These are phyloP conservation scores for Mycena belliarum DNA, from an alignment of 768 basidiomycete genomes.

Conservation along the genomic window DNA sequence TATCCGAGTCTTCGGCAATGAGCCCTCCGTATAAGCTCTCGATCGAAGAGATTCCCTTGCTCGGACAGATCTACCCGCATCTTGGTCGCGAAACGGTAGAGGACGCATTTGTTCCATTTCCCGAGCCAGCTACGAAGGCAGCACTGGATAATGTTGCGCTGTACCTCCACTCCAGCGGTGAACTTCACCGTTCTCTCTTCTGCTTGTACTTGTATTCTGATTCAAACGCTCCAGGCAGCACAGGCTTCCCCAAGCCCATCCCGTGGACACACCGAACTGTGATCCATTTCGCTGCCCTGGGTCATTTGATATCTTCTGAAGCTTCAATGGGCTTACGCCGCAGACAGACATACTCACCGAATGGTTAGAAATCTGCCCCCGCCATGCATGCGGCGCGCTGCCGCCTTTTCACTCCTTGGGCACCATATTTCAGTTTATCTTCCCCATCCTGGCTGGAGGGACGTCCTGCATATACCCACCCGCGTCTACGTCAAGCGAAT, in stretches of 20 bases:
- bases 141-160: slow-evolving; percentile 29
- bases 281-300: not conserved
- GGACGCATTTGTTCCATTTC: slow-evolving; percentile 33
- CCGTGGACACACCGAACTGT: slow-evolving; percentile 1
- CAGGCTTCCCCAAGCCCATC: slow-evolving; percentile 15
- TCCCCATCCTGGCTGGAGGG: slow-evolving; percentile 27
- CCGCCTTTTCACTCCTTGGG: slow-evolving; percentile 43
- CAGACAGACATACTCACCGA: not conserved
- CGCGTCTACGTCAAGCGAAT: slow-evolving; percentile 20
- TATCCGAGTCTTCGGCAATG: slow-evolving; percentile 17
- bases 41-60: slow-evolving; percentile 35
- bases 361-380: not conserved
- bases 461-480: slow-evolving; percentile 37
- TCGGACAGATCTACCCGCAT: slow-evolving; percentile 39
- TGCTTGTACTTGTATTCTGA: not conserved
- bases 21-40: slow-evolving; percentile 25
- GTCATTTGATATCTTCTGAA: not conserved
- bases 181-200: not conserved
- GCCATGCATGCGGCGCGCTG: slow-evolving; percentile 23
- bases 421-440: slow-evolving; percentile 29
- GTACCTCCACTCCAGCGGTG: slow-evolving; percentile 41
- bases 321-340: not conserved
- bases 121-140: slow-evolving; percentile 12
- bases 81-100: slow-evolving; percentile 36
- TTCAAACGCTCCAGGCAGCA: slow-evolving; percentile 4